Evolutionary conservation across 2,329 filamentous ascomycete genomes (phyloP).

Genomic region (Sclerotinia borealis): DNA sequence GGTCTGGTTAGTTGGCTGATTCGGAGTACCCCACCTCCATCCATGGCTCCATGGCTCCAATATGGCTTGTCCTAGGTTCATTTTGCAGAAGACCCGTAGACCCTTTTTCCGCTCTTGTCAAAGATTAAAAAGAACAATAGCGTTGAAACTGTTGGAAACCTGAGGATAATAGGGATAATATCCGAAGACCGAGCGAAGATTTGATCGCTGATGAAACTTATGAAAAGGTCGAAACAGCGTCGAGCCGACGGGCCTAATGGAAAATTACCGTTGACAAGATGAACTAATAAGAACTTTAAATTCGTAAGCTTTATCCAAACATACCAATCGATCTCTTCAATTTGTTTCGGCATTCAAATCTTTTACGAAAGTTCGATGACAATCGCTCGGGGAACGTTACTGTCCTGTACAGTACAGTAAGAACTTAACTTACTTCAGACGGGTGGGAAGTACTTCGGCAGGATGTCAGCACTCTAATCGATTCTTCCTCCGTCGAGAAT

Average conservation of each 20-base stretch:
- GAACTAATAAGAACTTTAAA: constrained; percentile 1
- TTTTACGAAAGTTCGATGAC: background rate
- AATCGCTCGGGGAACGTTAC: background rate
- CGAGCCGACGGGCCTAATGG: background rate
- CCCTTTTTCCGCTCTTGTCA: background rate
- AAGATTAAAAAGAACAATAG: background rate
- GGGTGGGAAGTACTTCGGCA: background rate
- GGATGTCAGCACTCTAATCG: background rate
- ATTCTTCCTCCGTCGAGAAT: background rate
- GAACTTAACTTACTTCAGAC: background rate
- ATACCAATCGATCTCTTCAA: background rate
- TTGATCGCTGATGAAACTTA: background rate
- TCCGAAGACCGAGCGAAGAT: background rate
- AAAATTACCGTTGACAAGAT: background rate
- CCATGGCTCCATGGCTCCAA: background rate
- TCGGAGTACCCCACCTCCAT: constrained; percentile 10
- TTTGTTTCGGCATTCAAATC: background rate
- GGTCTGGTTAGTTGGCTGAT: background rate
- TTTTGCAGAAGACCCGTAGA: background rate
- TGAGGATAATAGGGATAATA: background rate
- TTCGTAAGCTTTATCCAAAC: background rate
- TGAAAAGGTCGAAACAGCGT: background rate
- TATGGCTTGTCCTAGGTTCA: background rate
- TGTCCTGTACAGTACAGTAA: background rate
- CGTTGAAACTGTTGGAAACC: background rate